Conservation (phyloP, 2,329 filamentous ascomycete genomes). For the Sphaerulina musiva region DNA sequence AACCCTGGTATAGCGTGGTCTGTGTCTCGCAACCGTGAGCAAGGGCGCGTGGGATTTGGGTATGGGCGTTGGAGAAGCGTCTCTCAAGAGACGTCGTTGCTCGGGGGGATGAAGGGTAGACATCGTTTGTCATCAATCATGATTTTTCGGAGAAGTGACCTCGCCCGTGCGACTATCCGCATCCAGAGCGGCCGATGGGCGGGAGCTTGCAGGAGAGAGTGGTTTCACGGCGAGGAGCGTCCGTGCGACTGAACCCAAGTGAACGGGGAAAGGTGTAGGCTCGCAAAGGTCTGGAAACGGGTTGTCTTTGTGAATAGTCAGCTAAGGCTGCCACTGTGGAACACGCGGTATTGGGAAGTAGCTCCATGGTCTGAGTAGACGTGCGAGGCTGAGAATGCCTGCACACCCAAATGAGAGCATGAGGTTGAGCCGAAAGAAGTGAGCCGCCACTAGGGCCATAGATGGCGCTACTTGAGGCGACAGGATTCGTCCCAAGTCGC, state of each 20-base stretch:
- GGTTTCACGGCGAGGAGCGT: slow-evolving; percentile 8
- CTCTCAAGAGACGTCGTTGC: slow-evolving; percentile 17
- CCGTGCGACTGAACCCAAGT: not conserved
- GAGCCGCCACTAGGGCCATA: too few relatives aligned
- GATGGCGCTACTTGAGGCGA: too few relatives aligned
- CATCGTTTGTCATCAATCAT: slow-evolving; percentile 12
- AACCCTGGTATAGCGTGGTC: slow-evolving; percentile 35
- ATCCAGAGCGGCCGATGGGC: not conserved
- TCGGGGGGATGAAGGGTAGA: slow-evolving; percentile 11
- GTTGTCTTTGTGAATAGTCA: not conserved
- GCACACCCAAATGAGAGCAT: too few relatives aligned
- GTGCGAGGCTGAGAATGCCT: not conserved
- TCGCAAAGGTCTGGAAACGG: not conserved
- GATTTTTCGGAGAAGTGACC: not conserved
- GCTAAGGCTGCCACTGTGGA: not conserved
- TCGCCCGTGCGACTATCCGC: slow-evolving; percentile 11
- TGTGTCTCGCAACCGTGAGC: slow-evolving; percentile 22
- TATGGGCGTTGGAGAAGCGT: slow-evolving; percentile 9
- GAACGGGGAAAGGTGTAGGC: slow-evolving; percentile 4
- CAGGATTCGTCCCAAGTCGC: too few relatives aligned
- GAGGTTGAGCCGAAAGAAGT: too few relatives aligned
- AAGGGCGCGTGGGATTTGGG: slow-evolving; percentile 1
- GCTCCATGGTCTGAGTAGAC: not conserved
- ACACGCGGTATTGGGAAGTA: not conserved
- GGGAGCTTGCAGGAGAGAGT: slow-evolving; percentile 6